Evolutionary conservation across 352 stramenopile genomes (phyloP).

Genomic region (Phytopythium helicoides): DNA sequence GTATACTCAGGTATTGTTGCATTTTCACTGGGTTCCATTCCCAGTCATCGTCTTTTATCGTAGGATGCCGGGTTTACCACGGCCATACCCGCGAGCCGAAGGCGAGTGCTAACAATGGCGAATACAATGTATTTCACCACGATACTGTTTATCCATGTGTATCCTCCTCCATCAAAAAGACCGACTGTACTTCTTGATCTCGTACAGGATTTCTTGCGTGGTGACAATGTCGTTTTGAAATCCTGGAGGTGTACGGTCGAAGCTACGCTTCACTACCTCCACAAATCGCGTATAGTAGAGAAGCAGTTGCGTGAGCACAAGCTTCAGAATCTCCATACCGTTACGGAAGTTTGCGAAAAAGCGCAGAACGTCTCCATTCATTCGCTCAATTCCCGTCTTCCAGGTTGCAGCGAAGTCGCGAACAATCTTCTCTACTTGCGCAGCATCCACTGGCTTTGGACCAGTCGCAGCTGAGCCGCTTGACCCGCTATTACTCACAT

Average conservation of each 20-base stretch:
- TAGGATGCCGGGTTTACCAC: too few species aligned
- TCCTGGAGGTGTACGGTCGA: slow-evolving; percentile 55
- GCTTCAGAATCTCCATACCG: slow-evolving; percentile 99
- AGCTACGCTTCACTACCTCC: slow-evolving; percentile 95
- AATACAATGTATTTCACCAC: too few species aligned
- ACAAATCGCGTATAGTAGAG: slow-evolving; percentile 99
- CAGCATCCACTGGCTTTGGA: slow-evolving; percentile 73
- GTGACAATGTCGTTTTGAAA: slow-evolving; percentile 95
- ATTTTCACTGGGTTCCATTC: too few species aligned
- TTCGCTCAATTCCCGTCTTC: slow-evolving; percentile 96
- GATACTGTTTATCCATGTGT: too few species aligned
- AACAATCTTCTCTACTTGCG: slow-evolving; percentile 93
- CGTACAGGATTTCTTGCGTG: slow-evolving; percentile 95
- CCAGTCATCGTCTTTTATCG: too few species aligned
- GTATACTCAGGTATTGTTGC: too few species aligned
- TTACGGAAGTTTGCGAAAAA: slow-evolving; percentile 99
- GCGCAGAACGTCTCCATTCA: slow-evolving; percentile 97
- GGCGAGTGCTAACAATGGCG: too few species aligned
- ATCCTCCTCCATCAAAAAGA: slow-evolving; percentile 70
- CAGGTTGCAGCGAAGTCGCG: slow-evolving; percentile 95
- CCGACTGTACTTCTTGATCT: slow-evolving; percentile 98
- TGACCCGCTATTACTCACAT: background rate
- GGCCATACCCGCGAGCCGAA: too few species aligned
- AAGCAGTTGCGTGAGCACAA: slow-evolving; percentile 97
- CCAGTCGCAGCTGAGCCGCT: slow-evolving; percentile 13